Evolutionary conservation across 345 rosid genomes (phyloP), one percentile per base, ranked within the genome.

Genomic region (Ricinus communis): DNA sequence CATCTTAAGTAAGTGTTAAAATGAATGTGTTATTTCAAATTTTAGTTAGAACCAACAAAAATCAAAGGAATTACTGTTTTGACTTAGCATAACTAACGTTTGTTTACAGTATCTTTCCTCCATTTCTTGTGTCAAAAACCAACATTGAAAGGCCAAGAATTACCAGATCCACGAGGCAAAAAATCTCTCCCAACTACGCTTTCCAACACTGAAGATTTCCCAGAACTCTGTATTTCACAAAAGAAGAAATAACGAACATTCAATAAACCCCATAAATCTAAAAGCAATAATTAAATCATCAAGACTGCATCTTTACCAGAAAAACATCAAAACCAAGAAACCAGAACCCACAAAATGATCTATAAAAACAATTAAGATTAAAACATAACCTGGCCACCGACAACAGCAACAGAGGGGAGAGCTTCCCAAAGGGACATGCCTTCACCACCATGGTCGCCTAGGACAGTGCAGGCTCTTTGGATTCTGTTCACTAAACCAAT

Each of bases 351-450:
- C n/a, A 61, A 49, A 27, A 70, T n/a, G 45, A 30, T 31, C 45
- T 19, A n/a, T n/a, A 21, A 36, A 30, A 51, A 49, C n/a, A 10
- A 61, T 21, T 21, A n/a, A n/a, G 31, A 63, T 45, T 12, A 19
- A 61, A 5, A 22, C 22, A 47, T 22, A 64, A 95, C 99, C 97
- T 93, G 99, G 74, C 99, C 98, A 61, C 99, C 99, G 46, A 91
- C 98, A 69, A 96, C 99, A 3, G 96, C 97, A 78, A 96, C 99
- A 53, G 98, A 80, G 33, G 96, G 98, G 40, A 96, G 96, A 70
- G 99, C 98, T 86, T 93, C 98, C 98, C 99, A 93, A n/a, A 96
- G 96, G 5, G 99, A 93, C 97, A 96, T 84, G 77, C 99, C 97
- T 78, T 93, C 91, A 75, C 99, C 98, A 27, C 99, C 99, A 79